Evolutionary conservation across 345 rosid genomes (phyloP).

Genomic region (Euclidium syriacum): DNA sequence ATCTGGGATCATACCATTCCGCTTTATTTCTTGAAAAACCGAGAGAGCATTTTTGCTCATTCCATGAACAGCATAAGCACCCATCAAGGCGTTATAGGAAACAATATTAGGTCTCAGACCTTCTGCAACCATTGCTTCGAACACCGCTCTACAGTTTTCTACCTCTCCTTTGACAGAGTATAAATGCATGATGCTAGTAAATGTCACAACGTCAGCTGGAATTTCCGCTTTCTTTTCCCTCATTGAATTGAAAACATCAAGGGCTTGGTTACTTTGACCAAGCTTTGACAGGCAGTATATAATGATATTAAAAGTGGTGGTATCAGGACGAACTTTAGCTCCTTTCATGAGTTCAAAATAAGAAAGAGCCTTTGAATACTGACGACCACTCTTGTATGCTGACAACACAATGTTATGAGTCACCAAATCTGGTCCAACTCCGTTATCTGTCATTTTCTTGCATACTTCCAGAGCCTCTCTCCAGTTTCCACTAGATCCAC

Average conservation of each 20-base stretch:
- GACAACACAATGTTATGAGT: slow-evolving; percentile 88
- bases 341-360: slow-evolving; percentile 91
- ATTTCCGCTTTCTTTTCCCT: slow-evolving; percentile 67
- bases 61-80: slow-evolving; percentile 83
- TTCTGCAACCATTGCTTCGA: slow-evolving; percentile 74
- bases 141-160: slow-evolving; percentile 67
- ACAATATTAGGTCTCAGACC: slow-evolving; percentile 79
- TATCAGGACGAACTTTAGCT: slow-evolving; percentile 73
- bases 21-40: slow-evolving; percentile 63
- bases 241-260: slow-evolving; percentile 74
- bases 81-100: slow-evolving; percentile 69
- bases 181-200: slow-evolving; percentile 70
- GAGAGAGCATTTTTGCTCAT: slow-evolving; percentile 74
- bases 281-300: slow-evolving; percentile 75
- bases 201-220: slow-evolving; percentile 73
- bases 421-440: slow-evolving; percentile 94
- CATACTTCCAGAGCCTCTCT: slow-evolving; percentile 82
- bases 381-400: slow-evolving; percentile 77
- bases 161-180: slow-evolving; percentile 71
- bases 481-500: slow-evolving; percentile 98
- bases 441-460: slow-evolving; percentile 93
- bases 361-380: slow-evolving; percentile 74
- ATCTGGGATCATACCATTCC: slow-evolving; percentile 61
- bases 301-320: slow-evolving; percentile 79
- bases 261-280: slow-evolving; percentile 63